A percentile compares a stretch with the other conserved stretches of the same genome.
phyloP scores from a whole-genome alignment of 768 basidiomycete genomes.

The Lactifluus volemus region DNA sequence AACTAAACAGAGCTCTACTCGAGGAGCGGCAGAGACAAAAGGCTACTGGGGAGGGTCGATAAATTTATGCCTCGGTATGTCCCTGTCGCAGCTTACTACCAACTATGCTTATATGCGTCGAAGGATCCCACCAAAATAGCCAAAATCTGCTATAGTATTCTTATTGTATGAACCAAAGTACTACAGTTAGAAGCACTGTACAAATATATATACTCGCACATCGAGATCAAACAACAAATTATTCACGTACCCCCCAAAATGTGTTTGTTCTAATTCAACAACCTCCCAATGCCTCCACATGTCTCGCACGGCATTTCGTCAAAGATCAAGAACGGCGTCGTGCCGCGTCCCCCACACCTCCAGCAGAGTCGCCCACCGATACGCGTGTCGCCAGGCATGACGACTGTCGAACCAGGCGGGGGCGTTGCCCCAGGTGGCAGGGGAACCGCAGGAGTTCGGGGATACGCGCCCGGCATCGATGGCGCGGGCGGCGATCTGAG shows the following conservation, averaged over 20 bases:
- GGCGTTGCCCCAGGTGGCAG: constrained; percentile 23
- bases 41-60: neutral
- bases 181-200: neutral
- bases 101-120: too few species aligned
- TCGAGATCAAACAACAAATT: neutral
- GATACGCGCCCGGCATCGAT: neutral
- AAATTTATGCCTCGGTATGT: neutral
- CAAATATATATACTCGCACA: neutral
- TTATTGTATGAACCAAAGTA: neutral
- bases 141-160: neutral
- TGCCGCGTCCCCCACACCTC: constrained; percentile 55
- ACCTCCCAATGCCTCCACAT: constrained; percentile 59
- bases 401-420: constrained; percentile 38
- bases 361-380: constrained; percentile 60
- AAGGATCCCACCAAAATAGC: too few species aligned
- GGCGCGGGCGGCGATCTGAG: neutral
- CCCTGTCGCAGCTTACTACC: neutral
- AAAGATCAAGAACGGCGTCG: constrained; percentile 42
- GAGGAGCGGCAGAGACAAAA: constrained; percentile 23
- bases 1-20: constrained; percentile 27
- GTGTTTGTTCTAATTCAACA: constrained; percentile 1
- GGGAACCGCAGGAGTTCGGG: constrained; percentile 12
- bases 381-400: constrained; percentile 57
- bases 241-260: neutral
- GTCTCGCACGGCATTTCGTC: constrained; percentile 43